Evolutionary conservation across 2,329 filamentous ascomycete species (phyloP), one percentile per base, ranked within the genome.

Genomic region (Calonectria henricotiae): DNA sequence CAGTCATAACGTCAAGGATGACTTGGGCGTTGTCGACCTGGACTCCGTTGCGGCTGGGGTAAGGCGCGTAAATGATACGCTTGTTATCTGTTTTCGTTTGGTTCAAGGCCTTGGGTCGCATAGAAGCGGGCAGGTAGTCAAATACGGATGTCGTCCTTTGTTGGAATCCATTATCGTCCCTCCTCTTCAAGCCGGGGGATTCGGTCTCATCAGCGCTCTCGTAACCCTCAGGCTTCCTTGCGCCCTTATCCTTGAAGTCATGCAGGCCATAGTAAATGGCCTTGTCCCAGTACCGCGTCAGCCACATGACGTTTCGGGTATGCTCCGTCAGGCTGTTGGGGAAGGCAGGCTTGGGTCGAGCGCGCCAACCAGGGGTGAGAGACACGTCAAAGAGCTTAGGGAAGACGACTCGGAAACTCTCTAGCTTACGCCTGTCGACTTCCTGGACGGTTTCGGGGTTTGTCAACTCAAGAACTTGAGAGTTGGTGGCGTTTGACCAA

Each of bases 331-430:
- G 82, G 15, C 81, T 84, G 73, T 88, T 86, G 12, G 86, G 86
- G 15, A 68, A 73, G 1, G 86, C 82, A 1, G 87, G 83, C 2
- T 76, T 64, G 0, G 83, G 83, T 2, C 88, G 84, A 11, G 80
- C 80, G 7, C 82, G 78, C 86, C 89, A 91, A 1, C 86, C 88
- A 0, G 89, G 89, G 0, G 86, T 81, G 1, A 90, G 77, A 0
- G 88, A 86, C 3, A 88, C 83, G 74, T 90, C 89, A 62, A 89
- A 83, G 2, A 89, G 77, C 44, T 82, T 81, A 0, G 89, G 88
- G 13, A 90, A 80, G 11, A 90, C 74, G 23, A 90, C 78, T 1
- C 85, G 83, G 71, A 91, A 90, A 58, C 77, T 81, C 68, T 84
- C 83, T 6, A 82, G 69, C 49, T 76, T 79, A 46, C 78, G 77